These are phyloP conservation scores for Blastomyces emzantsi DNA, from an alignment of 2,329 filamentous ascomycete genomes.

Conservation along the genomic window DNA sequence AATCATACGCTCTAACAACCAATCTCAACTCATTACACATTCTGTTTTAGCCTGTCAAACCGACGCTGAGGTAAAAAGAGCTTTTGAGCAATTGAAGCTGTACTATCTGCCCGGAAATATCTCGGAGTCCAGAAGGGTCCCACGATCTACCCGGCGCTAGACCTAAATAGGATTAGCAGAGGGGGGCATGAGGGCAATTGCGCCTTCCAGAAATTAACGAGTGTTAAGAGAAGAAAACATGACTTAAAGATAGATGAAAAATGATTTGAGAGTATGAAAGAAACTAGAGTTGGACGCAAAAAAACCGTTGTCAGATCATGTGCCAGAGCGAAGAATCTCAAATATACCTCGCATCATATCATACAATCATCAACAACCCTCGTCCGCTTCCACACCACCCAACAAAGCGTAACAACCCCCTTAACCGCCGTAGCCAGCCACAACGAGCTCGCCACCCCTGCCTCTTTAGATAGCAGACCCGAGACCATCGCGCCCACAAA, in stretches of 20 bases:
- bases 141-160: not conserved
- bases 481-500: slow-evolving; percentile 36
- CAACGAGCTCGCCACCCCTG: slow-evolving; percentile 30
- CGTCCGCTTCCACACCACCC: slow-evolving; percentile 30
- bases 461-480: slow-evolving; percentile 31
- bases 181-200: no score
- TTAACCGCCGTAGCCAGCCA: slow-evolving; percentile 36
- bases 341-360: not conserved
- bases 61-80: not conserved
- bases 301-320: not conserved
- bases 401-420: slow-evolving; percentile 26
- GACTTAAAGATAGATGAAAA: not conserved
- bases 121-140: no score
- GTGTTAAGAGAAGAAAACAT: no score
- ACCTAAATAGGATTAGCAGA: not conserved
- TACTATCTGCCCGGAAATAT: not conserved
- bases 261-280: not conserved
- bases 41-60: not conserved
- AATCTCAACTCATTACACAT: not conserved
- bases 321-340: not conserved
- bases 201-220: no score
- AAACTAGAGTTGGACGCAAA: not conserved
- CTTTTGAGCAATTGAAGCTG: not conserved
- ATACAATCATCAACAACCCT: not conserved
- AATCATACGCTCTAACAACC: not conserved